Conservation (phyloP, 2,329 filamentous ascomycete genomes). For the Dactylella cylindrospora region DNA sequence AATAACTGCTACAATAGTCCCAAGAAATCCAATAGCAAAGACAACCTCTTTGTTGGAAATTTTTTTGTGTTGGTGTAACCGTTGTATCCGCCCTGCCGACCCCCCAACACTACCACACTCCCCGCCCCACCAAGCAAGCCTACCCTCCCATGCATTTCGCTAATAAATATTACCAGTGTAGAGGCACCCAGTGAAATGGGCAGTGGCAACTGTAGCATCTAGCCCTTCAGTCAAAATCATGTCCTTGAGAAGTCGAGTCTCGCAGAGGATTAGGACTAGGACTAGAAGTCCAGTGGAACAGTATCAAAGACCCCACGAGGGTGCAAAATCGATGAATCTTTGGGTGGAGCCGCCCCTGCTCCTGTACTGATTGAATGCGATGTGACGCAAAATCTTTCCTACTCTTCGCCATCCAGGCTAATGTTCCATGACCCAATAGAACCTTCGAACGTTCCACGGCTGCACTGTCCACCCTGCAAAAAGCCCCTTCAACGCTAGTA, state of each 20-base stretch:
- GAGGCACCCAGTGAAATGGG: neutral
- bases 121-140: neutral
- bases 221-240: neutral
- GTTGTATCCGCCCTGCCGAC: conserved; percentile 44
- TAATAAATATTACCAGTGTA: too few species aligned
- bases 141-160: neutral
- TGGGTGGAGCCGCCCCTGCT: too few species aligned
- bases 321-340: too few species aligned
- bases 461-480: neutral
- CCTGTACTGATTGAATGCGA: neutral
- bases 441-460: too few species aligned
- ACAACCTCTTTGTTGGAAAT: conserved; percentile 33
- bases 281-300: conserved; percentile 28
- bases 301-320: conserved; percentile 35
- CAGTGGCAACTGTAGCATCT: conserved; percentile 41
- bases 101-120: conserved; percentile 3
- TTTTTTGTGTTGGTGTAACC: conserved; percentile 44
- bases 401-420: too few species aligned
- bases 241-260: neutral
- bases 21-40: too few species aligned
- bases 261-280: neutral
- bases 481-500: too few species aligned
- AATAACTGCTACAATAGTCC: conserved; percentile 20
- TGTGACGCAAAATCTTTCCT: conserved; percentile 36
- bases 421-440: too few species aligned